A percentile compares a stretch with the other conserved stretches of the same genome.
Evolutionary conservation across 1,139 yeast species (phyloP).

Genomic region (Pneumocystis sp.): DNA sequence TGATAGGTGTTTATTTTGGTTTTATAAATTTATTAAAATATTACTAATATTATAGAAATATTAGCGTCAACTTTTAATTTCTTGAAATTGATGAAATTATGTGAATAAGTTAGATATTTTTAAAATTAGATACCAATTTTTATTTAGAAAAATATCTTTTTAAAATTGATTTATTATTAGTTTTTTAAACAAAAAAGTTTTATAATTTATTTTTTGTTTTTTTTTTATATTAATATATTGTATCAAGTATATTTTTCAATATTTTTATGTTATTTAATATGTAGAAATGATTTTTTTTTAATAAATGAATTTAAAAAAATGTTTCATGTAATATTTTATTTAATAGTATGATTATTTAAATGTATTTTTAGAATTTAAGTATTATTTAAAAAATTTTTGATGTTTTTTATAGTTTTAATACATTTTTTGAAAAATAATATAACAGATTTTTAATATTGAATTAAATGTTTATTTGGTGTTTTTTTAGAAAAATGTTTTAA

Average conservation of each 20-base stretch:
- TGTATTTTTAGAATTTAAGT: too few species aligned
- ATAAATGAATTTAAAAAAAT: too few species aligned
- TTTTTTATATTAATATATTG: neutral
- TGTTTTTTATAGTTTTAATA: too few species aligned
- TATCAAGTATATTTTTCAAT: neutral
- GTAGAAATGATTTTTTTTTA: neutral
- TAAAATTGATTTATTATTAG: neutral
- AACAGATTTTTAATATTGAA: neutral
- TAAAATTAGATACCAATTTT: neutral
- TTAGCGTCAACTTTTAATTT: neutral
- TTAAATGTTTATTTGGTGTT: neutral
- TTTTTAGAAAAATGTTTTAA: neutral
- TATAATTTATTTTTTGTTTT: neutral
- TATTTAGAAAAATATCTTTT: neutral
- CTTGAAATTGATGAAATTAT: neutral
- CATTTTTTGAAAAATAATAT: neutral
- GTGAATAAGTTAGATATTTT: neutral
- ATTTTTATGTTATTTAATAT: neutral
- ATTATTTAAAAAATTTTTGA: too few species aligned
- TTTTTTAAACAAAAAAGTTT: neutral
- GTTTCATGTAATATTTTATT: too few species aligned
- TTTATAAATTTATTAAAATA: neutral
- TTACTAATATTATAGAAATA: neutral
- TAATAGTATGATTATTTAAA: too few species aligned
- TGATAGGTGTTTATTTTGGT: neutral